phyloP scores from a whole-genome alignment of 176 grass and related monocot genomes.

The Aegilops longissima region DNA sequence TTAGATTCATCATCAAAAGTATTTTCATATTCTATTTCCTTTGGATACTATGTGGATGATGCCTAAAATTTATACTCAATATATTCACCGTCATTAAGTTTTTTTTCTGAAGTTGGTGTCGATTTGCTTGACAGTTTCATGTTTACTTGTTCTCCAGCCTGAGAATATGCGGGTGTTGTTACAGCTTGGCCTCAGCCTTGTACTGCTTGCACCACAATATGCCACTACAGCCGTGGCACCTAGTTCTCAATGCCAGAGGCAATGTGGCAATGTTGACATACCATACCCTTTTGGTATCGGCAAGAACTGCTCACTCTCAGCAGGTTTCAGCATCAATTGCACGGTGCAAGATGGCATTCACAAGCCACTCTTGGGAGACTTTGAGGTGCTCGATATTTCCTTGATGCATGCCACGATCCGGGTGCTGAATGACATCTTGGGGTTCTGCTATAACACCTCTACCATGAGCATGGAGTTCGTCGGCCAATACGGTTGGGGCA shows the following conservation, averaged over 20 bases:
- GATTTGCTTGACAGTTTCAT: background rate
- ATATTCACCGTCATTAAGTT: background rate
- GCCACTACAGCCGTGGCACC: background rate
- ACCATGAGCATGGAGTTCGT: background rate
- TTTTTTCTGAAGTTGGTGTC: background rate
- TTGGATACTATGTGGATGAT: too few species aligned
- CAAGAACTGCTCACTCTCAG: background rate
- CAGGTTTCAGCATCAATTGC: constrained; percentile 1
- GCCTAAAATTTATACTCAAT: too few species aligned
- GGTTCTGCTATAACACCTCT: background rate
- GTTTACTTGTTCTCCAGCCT: background rate
- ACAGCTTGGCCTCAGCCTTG: background rate
- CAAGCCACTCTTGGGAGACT: background rate
- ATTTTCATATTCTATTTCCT: too few species aligned
- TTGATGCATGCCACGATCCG: background rate
- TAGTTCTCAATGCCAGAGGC: background rate
- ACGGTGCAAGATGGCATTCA: background rate
- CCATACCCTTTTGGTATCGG: constrained; percentile 49
- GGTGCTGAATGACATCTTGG: background rate
- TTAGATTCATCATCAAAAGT: too few species aligned
- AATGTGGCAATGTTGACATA: constrained; percentile 40
- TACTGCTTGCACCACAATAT: background rate
- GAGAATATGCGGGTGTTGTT: background rate
- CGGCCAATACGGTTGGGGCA: accelerated
- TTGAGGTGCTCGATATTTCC: background rate